These are phyloP conservation scores for Letharia columbiana DNA, from an alignment of 495 filamentous ascomycete species.

Conservation along the genomic window DNA sequence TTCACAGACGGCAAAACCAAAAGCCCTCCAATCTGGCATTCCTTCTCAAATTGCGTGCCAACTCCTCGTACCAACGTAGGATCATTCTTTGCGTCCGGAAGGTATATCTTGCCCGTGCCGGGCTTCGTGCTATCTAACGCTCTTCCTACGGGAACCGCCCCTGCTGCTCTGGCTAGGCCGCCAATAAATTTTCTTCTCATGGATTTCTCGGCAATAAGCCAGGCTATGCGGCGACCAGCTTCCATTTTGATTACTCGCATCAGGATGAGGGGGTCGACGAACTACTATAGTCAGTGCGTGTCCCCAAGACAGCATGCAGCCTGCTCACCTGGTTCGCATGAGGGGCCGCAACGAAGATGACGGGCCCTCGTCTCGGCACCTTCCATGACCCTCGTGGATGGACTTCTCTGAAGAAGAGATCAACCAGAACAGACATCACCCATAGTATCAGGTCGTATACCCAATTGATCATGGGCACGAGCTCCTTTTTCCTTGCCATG, in stretches of 20 bases:
- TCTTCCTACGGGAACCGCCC: slow-evolving; percentile 79
- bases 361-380: slow-evolving; percentile 74
- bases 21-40: slow-evolving; percentile 69
- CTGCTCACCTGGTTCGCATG: slow-evolving; percentile 89
- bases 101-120: slow-evolving; percentile 71
- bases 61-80: slow-evolving; percentile 77
- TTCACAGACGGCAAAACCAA: slow-evolving; percentile 79
- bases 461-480: slow-evolving; percentile 61
- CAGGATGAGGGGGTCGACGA: slow-evolving; percentile 89
- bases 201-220: slow-evolving; percentile 90
- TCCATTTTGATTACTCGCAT: slow-evolving; percentile 82
- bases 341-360: slow-evolving; percentile 96
- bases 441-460: slow-evolving; percentile 77
- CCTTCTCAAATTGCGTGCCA: slow-evolving; percentile 74
- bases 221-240: slow-evolving; percentile 77
- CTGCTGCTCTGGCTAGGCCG: slow-evolving; percentile 64
- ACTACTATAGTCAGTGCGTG: slow-evolving; percentile 42
- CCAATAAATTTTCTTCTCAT: slow-evolving; percentile 84
- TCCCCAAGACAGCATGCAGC: slow-evolving; percentile 3
- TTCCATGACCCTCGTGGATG: slow-evolving; percentile 92
- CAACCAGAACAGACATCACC: slow-evolving; percentile 73
- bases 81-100: slow-evolving; percentile 79
- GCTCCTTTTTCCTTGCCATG: slow-evolving; percentile 43
- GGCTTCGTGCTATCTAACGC: slow-evolving; percentile 82
- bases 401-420: slow-evolving; percentile 96